A percentile compares a stretch with the other conserved stretches of the same genome.
Conservation (phyloP, 352 stramenopile genomes). For the Phytophthora agathidicida region DNA sequence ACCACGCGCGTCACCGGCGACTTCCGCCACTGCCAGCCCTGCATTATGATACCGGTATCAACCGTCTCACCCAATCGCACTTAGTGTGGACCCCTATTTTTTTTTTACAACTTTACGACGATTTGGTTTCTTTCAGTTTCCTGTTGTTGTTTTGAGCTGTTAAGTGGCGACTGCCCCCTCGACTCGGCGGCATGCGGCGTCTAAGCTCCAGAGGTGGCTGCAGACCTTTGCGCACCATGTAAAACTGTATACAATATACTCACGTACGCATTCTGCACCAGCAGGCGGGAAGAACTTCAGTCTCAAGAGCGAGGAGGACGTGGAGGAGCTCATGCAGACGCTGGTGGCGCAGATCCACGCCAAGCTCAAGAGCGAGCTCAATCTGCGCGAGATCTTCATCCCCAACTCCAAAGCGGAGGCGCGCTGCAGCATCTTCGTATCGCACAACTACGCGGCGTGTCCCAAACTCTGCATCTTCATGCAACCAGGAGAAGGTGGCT, state of each 20-base stretch:
- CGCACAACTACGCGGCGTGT: slow-evolving; percentile 79
- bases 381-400: slow-evolving; percentile 87
- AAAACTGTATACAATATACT: too few species aligned
- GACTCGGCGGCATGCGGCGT: slow-evolving; percentile 43
- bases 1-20: slow-evolving; percentile 70
- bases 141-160: background rate
- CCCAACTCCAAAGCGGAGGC: slow-evolving; percentile 88
- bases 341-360: slow-evolving; percentile 84
- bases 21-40: slow-evolving; percentile 22
- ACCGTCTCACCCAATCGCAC: slow-evolving; percentile 21
- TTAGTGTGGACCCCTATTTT: slow-evolving; percentile 3
- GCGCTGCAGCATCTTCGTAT: slow-evolving; percentile 88
- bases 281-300: slow-evolving; percentile 72
- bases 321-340: slow-evolving; percentile 87
- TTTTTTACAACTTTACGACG: slow-evolving; percentile 21
- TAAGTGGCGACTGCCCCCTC: slow-evolving; percentile 1
- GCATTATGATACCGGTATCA: slow-evolving; percentile 5
- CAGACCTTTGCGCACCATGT: too few species aligned
- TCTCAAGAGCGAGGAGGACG: slow-evolving; percentile 82
- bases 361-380: slow-evolving; percentile 87
- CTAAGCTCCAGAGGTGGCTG: slow-evolving; percentile 67
- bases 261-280: too few species aligned
- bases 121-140: slow-evolving; percentile 20
- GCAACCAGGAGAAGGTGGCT: slow-evolving; percentile 63
- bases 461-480: slow-evolving; percentile 85